Base-by-base conservation (phyloP, 495 filamentous ascomycete genomes). In the Durotheca rogersii region DNA sequence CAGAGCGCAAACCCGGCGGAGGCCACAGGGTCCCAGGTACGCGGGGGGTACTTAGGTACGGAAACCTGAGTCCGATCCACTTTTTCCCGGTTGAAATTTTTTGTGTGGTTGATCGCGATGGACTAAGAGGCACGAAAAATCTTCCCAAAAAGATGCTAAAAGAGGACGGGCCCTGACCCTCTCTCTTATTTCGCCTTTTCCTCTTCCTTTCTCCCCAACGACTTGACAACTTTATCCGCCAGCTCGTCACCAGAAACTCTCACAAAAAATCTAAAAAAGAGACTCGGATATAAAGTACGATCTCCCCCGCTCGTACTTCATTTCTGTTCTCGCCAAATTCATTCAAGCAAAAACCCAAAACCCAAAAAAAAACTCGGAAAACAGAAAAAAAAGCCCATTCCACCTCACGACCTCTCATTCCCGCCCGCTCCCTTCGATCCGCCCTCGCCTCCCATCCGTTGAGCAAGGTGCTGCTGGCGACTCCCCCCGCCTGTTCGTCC, bases 281-380 rank as follows among this genome's bases (percentile, higher is more conserved):
- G 58, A 58, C 51, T 61, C 61, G 61, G 58, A 61, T 58, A 55
- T 60, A 44, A 51, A 63, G 59, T 61, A 61, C 60, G 62, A 35
- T 56, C 56, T 42, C 53, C 21, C n/a, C 21, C 23, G 61, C 55
- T 63, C 62, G 62, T 66, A 59, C 62, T 53, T 55, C 25, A 44
- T 63, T 60, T 60, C 62, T 66, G 62, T 59, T 66, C 62, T 70
- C 65, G 64, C 71, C 70, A 69, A 73, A 72, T 68, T 67, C 67
- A 66, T 64, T 53, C 67, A 66, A 66, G 67, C 70, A 73, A 63
- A 61, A 61, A 67, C 65, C 58, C 78, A 78, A 80, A n/a, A n/a
- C n/a, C n/a, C n/a, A n/a, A n/a, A n/a, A n/a, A 80, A 79, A 80
- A 79, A 56, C 74, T 76, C 72, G 77, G 76, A 66, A 66, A 64